Conservation (phyloP, 2,329 filamentous ascomycete genomes). For the Paracoccidioides lutzii region DNA sequence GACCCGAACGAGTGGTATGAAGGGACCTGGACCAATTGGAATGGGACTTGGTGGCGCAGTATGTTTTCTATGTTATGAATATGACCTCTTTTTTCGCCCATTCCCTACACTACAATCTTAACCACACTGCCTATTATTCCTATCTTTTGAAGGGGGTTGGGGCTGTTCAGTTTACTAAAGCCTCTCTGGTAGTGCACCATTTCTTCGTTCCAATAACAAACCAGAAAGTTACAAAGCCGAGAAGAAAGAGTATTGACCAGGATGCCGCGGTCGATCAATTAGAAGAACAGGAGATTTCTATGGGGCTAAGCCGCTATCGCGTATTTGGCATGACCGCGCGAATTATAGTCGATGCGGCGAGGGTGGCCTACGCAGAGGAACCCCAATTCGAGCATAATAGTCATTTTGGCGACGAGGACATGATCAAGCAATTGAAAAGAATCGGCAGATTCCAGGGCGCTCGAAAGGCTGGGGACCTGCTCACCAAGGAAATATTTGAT, state of each 20-base stretch:
- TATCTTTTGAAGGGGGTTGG: neutral
- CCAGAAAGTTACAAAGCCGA: constrained; percentile 53
- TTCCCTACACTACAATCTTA: constrained; percentile 8
- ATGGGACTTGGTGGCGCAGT: constrained; percentile 61
- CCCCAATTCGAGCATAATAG: constrained; percentile 69
- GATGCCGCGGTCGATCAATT: constrained; percentile 25
- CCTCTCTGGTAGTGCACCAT: constrained; percentile 54
- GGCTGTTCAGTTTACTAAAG: neutral
- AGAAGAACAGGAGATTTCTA: constrained; percentile 35
- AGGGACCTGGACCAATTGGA: constrained; percentile 68
- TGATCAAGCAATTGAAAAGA: constrained; percentile 45
- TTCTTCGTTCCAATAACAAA: constrained; percentile 75
- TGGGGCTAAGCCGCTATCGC: constrained; percentile 49
- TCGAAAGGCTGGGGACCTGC: constrained; percentile 38
- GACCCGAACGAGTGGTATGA: constrained; percentile 63
- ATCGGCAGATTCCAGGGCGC: constrained; percentile 44
- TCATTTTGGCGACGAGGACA: constrained; percentile 53
- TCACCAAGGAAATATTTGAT: constrained; percentile 40
- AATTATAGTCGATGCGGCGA: constrained; percentile 76
- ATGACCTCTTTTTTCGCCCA: neutral
- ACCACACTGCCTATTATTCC: constrained; percentile 2
- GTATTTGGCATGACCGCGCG: constrained; percentile 94
- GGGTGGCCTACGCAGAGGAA: constrained; percentile 67
- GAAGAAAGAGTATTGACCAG: constrained; percentile 28
- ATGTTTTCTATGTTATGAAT: constrained; percentile 13